Conservation (phyloP, 768 basidiomycete species). For the Trametes maxima region DNA sequence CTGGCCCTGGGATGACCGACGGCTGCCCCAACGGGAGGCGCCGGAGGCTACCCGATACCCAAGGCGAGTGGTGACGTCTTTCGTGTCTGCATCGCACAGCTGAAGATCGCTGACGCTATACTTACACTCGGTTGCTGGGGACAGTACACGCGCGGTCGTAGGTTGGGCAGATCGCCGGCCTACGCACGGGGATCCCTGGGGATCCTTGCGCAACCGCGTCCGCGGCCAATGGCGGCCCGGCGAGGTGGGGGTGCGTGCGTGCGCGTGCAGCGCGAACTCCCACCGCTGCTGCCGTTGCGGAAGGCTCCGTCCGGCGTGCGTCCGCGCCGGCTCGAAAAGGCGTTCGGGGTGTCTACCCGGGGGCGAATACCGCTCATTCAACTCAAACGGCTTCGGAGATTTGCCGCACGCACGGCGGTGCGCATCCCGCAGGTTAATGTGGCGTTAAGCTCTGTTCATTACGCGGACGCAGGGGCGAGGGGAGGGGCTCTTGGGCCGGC, state of each 20-base stretch:
- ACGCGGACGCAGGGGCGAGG: background rate
- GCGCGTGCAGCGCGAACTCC: background rate
- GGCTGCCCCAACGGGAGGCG: too few species aligned
- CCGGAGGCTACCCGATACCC: too few species aligned
- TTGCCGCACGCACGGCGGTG: background rate
- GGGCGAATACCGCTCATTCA: background rate
- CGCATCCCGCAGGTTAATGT: constrained; percentile 13
- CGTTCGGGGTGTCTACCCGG: constrained; percentile 9
- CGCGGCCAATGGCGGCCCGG: background rate
- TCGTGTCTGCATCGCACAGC: too few species aligned
- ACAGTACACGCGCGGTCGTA: too few species aligned
- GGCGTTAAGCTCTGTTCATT: constrained; percentile 15
- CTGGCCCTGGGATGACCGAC: too few species aligned
- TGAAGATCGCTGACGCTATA: too few species aligned
- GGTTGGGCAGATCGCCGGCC: too few species aligned
- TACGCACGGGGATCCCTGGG: too few species aligned
- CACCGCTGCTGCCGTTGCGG: background rate
- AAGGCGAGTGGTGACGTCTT: too few species aligned
- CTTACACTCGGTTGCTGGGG: too few species aligned
- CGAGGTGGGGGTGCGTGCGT: background rate
- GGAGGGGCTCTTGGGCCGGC: background rate
- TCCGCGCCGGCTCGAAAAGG: constrained; percentile 11
- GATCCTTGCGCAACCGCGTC: background rate
- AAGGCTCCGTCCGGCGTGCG: background rate
- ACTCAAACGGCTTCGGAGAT: constrained; percentile 4